phyloP scores from a whole-genome alignment of 805 yeast species.

The Wickerhamiella sorbophila region DNA sequence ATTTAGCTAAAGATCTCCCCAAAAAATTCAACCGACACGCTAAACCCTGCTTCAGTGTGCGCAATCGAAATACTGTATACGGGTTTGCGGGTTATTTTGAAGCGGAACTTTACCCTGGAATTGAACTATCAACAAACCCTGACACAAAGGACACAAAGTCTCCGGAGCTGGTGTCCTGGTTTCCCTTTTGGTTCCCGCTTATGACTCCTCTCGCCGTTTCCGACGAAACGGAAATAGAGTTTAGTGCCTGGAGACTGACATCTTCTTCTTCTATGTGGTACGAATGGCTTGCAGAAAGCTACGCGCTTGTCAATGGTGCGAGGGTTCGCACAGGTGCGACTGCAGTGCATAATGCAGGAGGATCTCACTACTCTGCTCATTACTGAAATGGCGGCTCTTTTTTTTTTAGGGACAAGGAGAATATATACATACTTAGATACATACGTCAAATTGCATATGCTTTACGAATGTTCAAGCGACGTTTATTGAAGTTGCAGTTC shows the following conservation, averaged over 20 bases:
- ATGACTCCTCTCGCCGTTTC: conserved; percentile 37
- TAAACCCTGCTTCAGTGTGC: conserved; percentile 31
- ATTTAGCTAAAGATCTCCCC: conserved; percentile 13
- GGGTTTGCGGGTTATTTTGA: conserved; percentile 65
- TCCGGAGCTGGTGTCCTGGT: conserved; percentile 45
- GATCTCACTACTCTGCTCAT: conserved; percentile 9
- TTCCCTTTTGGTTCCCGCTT: conserved; percentile 52
- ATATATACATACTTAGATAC: too few relatives aligned
- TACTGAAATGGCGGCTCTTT: too few relatives aligned
- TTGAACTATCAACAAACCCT: conserved; percentile 39
- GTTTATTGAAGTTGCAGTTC: too few relatives aligned
- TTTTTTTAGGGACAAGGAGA: too few relatives aligned
- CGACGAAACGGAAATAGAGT: conserved; percentile 41
- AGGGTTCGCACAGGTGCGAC: conserved; percentile 19
- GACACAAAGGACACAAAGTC: conserved; percentile 25
- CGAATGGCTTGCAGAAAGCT: conserved; percentile 35
- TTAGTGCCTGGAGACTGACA: conserved; percentile 36
- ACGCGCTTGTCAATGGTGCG: conserved; percentile 2
- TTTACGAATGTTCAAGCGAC: too few relatives aligned
- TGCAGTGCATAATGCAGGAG: conserved; percentile 21
- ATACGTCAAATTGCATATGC: too few relatives aligned
- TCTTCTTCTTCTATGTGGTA: conserved; percentile 42
- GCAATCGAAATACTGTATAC: conserved; percentile 43
- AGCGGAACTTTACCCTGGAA: conserved; percentile 51
- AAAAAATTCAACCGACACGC: conserved; percentile 7